These are phyloP conservation scores for Fennellomyces sp. DNA, from an alignment of 371 early-diverging fungal species.

Conservation along the genomic window DNA sequence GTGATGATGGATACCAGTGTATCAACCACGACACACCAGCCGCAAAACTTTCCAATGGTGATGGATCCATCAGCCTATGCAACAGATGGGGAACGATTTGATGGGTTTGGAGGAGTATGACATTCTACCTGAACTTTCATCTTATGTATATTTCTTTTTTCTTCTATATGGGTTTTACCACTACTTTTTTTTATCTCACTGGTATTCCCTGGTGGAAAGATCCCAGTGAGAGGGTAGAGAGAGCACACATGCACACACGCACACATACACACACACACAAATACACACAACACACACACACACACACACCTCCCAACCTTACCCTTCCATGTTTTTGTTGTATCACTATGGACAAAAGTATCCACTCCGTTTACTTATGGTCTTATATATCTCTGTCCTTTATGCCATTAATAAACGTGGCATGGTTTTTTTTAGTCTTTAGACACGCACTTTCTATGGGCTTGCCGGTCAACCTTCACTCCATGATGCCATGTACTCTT, in stretches of 20 bases:
- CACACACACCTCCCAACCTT: background rate
- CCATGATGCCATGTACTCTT: no score
- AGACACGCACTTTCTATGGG: no score
- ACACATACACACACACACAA: conserved; percentile 1
- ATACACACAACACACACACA: background rate
- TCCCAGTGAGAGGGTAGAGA: background rate
- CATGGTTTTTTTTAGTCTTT: no score
- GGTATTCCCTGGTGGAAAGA: conserved; percentile 2
- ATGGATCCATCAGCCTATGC: conserved; percentile 1
- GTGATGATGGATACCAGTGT: conserved; percentile 14
- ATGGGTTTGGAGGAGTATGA: conserved; percentile 13
- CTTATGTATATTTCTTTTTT: background rate
- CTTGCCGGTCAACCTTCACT: no score
- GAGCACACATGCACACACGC: background rate
- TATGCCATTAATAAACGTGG: no score
- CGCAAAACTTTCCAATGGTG: conserved; percentile 6
- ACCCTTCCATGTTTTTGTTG: background rate
- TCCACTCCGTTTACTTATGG: no score
- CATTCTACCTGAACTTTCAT: background rate
- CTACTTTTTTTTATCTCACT: background rate
- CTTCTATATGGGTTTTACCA: background rate
- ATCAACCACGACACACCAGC: conserved; percentile 5
- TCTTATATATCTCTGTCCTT: no score
- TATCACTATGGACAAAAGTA: no score
- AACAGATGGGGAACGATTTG: background rate